Percentiles rank a stretch among this genome's conserved stretches.
phyloP scores from a whole-genome alignment of 2,329 filamentous ascomycete genomes.

The Dryadomyces quercivorus region DNA sequence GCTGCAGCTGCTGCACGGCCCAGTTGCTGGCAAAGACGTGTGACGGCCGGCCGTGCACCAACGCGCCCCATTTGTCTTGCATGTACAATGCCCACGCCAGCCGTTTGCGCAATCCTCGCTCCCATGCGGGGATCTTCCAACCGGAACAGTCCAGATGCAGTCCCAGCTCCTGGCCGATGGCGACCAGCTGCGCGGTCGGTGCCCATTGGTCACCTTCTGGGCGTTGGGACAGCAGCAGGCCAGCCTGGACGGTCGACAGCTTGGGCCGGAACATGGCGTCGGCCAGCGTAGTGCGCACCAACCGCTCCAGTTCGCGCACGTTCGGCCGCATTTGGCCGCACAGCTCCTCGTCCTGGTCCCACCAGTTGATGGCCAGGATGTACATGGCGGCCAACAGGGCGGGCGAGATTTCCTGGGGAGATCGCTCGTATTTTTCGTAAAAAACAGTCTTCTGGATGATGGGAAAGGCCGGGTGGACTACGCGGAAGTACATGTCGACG shows the following conservation, averaged over 20 bases:
- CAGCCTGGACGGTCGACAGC: slow-evolving; percentile 41
- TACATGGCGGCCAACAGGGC: slow-evolving; percentile 49
- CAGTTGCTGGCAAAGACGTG: slow-evolving; percentile 60
- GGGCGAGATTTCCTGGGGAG: slow-evolving; percentile 45
- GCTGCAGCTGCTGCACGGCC: slow-evolving; percentile 56
- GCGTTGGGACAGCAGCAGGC: slow-evolving; percentile 38
- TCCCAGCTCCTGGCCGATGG: slow-evolving; percentile 44
- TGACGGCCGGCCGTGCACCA: slow-evolving; percentile 76
- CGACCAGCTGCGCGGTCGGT: slow-evolving; percentile 40
- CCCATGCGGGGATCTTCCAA: slow-evolving; percentile 53
- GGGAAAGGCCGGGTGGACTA: slow-evolving; percentile 46
- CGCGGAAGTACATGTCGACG: slow-evolving; percentile 55
- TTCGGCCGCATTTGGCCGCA: slow-evolving; percentile 30
- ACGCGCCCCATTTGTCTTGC: slow-evolving; percentile 66
- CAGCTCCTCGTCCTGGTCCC: slow-evolving; percentile 43
- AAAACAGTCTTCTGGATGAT: slow-evolving; percentile 50
- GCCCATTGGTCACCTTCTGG: slow-evolving; percentile 33
- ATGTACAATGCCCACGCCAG: slow-evolving; percentile 54
- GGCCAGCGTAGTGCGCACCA: slow-evolving; percentile 27
- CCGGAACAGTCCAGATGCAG: slow-evolving; percentile 47
- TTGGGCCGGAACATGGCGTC: slow-evolving; percentile 39
- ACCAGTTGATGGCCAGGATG: slow-evolving; percentile 49
- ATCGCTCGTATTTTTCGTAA: slow-evolving; percentile 46
- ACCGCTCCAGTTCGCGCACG: slow-evolving; percentile 21
- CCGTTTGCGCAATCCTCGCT: slow-evolving; percentile 46